Conservation (phyloP, 129 eudicot genomes). For the Ambrosia artemisiifolia region DNA sequence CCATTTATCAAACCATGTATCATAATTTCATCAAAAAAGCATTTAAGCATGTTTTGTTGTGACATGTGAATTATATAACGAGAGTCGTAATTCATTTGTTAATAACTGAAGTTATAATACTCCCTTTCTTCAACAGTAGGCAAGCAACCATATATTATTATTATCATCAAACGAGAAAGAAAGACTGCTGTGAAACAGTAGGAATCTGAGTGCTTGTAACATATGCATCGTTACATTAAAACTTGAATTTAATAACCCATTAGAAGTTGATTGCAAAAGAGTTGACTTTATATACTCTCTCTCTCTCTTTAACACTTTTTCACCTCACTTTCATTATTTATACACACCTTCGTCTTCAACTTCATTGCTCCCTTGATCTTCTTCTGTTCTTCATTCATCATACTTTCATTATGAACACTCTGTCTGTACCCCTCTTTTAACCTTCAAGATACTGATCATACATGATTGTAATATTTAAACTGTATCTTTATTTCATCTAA, state of each 20-base stretch:
- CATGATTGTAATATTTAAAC: not conserved
- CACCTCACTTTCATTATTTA: constrained; percentile 5
- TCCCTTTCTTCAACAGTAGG: not conserved
- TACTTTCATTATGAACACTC: constrained; percentile 2
- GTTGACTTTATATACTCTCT: constrained; percentile 22
- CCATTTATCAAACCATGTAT: too few relatives aligned
- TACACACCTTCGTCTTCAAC: constrained; percentile 9
- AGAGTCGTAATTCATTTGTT: not conserved
- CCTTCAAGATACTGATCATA: not conserved
- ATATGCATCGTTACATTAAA: constrained; percentile 11
- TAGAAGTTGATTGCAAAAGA: constrained; percentile 28
- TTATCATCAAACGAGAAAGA: not conserved
- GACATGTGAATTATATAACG: constrained; percentile 4
- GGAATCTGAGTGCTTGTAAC: constrained; percentile 23
- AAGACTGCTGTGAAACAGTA: constrained; percentile 19
- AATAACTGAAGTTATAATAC: constrained; percentile 23
- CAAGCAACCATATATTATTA: not conserved
- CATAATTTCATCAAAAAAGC: too few relatives aligned
- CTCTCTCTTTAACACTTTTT: constrained; percentile 1
- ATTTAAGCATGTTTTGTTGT: constrained; percentile 16
- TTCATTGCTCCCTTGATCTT: constrained; percentile 5
- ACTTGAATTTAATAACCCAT: constrained; percentile 10
- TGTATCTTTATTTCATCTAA: constrained; percentile 14
- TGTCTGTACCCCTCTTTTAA: constrained; percentile 9
- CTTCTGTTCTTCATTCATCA: constrained; percentile 14